Evolutionary conservation across 2,329 filamentous ascomycete species (phyloP), one percentile per base, ranked within the genome.

Genomic region (Esteya vermicola): DNA sequence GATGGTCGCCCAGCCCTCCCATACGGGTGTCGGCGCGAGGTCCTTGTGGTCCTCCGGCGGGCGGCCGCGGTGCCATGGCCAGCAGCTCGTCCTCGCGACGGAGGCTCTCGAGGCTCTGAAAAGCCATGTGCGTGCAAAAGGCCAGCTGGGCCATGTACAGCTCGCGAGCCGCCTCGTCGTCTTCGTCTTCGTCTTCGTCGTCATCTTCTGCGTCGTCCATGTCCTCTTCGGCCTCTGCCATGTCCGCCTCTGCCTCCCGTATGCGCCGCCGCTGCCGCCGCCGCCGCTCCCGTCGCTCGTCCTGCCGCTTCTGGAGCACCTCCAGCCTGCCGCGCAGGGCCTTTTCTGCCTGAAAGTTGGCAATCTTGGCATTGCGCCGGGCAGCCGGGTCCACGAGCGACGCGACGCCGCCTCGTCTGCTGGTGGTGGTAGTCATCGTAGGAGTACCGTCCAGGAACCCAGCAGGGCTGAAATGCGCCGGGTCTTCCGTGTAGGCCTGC

Each of bases 1-100:
- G 44, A 18, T 27, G 33, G 45, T 48, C 48, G 20, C 42, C 56
- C 45, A 65, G 51, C 47, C 62, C 48, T 50, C 58, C 49, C 52
- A 60, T 30, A 56, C 70, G 51, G 55, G 42, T 60, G 53, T 45
- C 63, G 49, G 48, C 60, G 47, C 50, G 56, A n/a, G n/a, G n/a
- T n/a, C n/a, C n/a, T n/a, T n/a, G n/a, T n/a, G n/a, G n/a, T n/a
- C n/a, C n/a, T n/a, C n/a, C n/a, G n/a, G n/a, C n/a, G 47, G 53
- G 59, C 23, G 58, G 70, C 51, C 56, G 68, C 39, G 82, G 84
- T 28, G 84, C 84, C 50, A 79, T 70, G 2, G 81, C 77, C 14
- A 98, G 67, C 48, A 98, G 81, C 43, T 88, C 77, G 42, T 85
- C 58, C 61, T 98, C 91, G 50, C 85, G 81, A 31, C 81, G 83